Conservation (phyloP, 768 basidiomycete genomes). For the Kwoniella shandongensis region DNA sequence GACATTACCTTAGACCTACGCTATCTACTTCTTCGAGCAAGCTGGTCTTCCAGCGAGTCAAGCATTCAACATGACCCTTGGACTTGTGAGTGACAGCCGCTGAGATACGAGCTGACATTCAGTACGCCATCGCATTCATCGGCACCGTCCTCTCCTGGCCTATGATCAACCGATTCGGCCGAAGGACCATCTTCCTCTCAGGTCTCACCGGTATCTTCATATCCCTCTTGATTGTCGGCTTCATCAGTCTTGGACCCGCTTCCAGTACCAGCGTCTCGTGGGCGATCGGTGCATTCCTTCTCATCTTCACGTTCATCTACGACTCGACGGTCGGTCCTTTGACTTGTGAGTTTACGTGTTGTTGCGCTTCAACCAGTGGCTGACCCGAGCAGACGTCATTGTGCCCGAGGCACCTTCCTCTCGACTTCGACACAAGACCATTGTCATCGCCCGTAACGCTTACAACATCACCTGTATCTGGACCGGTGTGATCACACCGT, state of each 20-base stretch:
- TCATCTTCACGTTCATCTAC: slow-evolving; percentile 26
- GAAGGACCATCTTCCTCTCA: slow-evolving; percentile 33
- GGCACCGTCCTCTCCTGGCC: slow-evolving; percentile 45
- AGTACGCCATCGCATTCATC: slow-evolving; percentile 28
- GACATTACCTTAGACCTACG: slow-evolving; percentile 3
- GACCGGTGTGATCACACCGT: slow-evolving; percentile 34
- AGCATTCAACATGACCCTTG: slow-evolving; percentile 31
- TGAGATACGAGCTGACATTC: not conserved
- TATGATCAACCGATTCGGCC: slow-evolving; percentile 41
- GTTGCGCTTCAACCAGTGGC: not conserved
- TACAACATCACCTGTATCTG: slow-evolving; percentile 29
- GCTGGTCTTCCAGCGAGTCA: slow-evolving; percentile 34
- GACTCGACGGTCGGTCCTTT: slow-evolving; percentile 43
- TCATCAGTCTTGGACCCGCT: slow-evolving; percentile 5
- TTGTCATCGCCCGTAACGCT: slow-evolving; percentile 33
- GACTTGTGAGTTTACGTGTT: slow-evolving; percentile 15
- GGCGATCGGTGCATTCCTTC: slow-evolving; percentile 4
- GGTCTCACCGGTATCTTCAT: slow-evolving; percentile 18
- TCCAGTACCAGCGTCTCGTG: slow-evolving; percentile 1
- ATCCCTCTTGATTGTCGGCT: slow-evolving; percentile 5
- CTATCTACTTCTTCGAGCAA: slow-evolving; percentile 34
- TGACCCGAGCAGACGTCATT: slow-evolving; percentile 24
- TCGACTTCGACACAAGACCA: slow-evolving; percentile 45
- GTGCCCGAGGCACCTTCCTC: slow-evolving; percentile 42
- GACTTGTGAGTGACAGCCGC: slow-evolving; percentile 15